Conservation (phyloP, 306 rosid genomes). For the Acacia confusa region DNA sequence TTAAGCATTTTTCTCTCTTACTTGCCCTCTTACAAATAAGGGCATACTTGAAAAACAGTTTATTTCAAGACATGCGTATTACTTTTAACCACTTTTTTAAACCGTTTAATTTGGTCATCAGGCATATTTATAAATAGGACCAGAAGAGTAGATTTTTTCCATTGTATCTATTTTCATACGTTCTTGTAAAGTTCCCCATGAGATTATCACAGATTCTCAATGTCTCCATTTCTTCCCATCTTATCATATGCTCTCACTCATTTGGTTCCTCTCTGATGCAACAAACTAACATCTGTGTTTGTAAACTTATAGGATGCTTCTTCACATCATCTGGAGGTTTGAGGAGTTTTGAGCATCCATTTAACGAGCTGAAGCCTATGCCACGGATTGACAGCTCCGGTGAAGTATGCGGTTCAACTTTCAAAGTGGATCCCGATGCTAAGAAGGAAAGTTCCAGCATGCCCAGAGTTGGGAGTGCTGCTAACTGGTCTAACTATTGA, state of each 20-base stretch:
- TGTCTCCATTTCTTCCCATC: not conserved
- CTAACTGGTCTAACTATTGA: conserved; percentile 91
- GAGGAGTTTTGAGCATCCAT: conserved; percentile 94
- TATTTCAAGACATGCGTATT: no score
- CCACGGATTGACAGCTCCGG: conserved; percentile 97
- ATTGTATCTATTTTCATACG: conserved; percentile 17
- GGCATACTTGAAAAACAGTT: no score
- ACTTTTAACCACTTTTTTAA: no score
- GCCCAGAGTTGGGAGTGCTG: conserved; percentile 98
- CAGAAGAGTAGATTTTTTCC: not conserved
- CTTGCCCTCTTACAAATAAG: no score
- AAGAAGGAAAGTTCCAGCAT: conserved; percentile 81
- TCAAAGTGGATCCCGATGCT: conserved; percentile 71
- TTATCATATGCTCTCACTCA: not conserved
- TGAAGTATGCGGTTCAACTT: conserved; percentile 77
- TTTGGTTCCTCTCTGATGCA: conserved; percentile 5
- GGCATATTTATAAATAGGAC: no score
- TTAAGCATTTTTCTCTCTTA: no score
- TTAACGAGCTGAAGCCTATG: conserved; percentile 82
- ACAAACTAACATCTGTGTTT: conserved; percentile 25
- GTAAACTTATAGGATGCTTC: conserved; percentile 65
- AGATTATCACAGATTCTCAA: not conserved
- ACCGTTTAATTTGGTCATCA: no score
- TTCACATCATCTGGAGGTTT: conserved; percentile 84
- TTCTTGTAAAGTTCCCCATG: conserved; percentile 9